Conservation (phyloP, 805 yeast species). For the Saccharomycopsis babjevae region DNA sequence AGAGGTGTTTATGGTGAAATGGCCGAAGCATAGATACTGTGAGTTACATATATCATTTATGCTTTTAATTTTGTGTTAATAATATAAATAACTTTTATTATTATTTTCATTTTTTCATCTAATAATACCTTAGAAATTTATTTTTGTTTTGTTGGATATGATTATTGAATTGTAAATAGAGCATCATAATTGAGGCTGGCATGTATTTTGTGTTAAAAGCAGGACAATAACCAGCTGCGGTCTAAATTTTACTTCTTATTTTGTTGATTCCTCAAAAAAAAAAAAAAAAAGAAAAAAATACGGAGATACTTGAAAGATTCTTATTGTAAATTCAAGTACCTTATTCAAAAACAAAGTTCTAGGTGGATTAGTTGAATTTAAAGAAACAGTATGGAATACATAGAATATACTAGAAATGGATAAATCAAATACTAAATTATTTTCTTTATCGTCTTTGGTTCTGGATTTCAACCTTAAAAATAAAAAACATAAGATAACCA, state of each 20-base stretch:
- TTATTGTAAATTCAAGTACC: neutral
- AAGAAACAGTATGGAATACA: neutral
- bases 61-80: neutral
- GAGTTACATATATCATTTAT: neutral
- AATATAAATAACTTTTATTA: neutral
- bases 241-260: too few species aligned
- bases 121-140: too few species aligned
- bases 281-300: too few species aligned
- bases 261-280: too few species aligned
- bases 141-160: too few species aligned
- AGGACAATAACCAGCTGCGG: too few species aligned
- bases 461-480: neutral
- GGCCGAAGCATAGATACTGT: neutral
- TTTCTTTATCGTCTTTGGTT: neutral
- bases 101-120: neutral
- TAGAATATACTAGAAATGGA: neutral
- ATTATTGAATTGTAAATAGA: too few species aligned
- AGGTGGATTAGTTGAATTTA: too few species aligned
- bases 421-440: neutral
- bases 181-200: too few species aligned
- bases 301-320: neutral
- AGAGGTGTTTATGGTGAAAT: slow-evolving; percentile 63
- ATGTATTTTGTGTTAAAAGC: too few species aligned
- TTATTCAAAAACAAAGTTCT: too few species aligned
- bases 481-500: neutral